Evolutionary conservation across 495 filamentous ascomycete species (phyloP).

Genomic region (Neurospora tetrasperma): DNA sequence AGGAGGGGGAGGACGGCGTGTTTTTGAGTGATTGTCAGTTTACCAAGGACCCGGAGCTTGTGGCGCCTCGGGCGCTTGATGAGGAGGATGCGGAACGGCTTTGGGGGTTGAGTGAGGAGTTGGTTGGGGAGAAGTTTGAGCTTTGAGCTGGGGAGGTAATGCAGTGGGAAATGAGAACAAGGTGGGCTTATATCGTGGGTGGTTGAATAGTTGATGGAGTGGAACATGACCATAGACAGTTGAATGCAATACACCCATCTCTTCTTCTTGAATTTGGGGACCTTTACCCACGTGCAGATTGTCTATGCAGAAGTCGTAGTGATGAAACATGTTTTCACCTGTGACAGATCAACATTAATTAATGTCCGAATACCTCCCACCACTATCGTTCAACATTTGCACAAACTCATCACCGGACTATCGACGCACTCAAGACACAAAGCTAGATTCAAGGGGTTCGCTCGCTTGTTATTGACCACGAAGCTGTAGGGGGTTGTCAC

Average conservation of each 20-base stretch:
- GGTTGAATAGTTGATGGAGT: neutral
- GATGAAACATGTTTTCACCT: neutral
- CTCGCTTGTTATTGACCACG: neutral
- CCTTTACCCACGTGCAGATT: neutral
- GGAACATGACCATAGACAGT: neutral
- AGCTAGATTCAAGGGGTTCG: neutral
- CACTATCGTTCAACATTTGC: neutral
- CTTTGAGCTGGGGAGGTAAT: neutral
- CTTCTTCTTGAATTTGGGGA: neutral
- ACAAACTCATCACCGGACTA: neutral
- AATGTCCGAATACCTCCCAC: neutral
- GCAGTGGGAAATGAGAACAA: neutral
- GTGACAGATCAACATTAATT: neutral
- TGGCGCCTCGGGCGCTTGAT: constrained; percentile 35
- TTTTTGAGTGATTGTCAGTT: constrained; percentile 30
- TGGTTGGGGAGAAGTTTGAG: constrained; percentile 32
- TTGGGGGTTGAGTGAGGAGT: constrained; percentile 34
- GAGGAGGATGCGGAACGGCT: constrained; percentile 29
- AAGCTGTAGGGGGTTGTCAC: neutral
- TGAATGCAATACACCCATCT: neutral
- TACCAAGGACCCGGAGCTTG: constrained; percentile 16
- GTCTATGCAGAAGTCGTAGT: neutral
- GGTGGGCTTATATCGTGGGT: neutral
- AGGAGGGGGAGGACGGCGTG: constrained; percentile 26
- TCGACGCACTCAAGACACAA: neutral